Conservation (phyloP, 108 stramenopile species). For the Nitzschia sp. region DNA sequence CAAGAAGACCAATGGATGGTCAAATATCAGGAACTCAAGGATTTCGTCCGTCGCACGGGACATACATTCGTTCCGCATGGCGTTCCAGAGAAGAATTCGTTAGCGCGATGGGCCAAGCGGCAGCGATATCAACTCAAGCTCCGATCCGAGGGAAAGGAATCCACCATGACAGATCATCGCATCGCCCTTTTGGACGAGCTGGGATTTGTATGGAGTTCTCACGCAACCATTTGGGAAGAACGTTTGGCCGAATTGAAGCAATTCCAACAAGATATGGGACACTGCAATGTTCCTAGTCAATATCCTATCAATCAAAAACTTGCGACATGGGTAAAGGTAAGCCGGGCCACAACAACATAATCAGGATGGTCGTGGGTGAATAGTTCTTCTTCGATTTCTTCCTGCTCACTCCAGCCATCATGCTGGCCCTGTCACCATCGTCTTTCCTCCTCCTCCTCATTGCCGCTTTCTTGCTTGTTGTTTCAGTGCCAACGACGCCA, state of each 20-base stretch:
- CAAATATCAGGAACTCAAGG: not conserved
- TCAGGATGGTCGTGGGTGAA: too few species aligned
- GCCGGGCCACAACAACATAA: too few species aligned
- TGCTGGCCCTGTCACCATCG: too few species aligned
- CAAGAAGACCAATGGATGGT: slow-evolving; percentile 10
- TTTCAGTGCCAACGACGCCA: slow-evolving; percentile 17
- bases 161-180: slow-evolving; percentile 52
- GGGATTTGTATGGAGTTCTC: slow-evolving; percentile 51
- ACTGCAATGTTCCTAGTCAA: slow-evolving; percentile 25
- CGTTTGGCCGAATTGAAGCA: slow-evolving; percentile 21
- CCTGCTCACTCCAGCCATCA: too few species aligned
- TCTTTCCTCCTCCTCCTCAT: not conserved
- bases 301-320: slow-evolving; percentile 2
- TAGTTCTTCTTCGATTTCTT: too few species aligned
- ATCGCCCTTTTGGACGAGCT: slow-evolving; percentile 29
- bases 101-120: slow-evolving; percentile 44
- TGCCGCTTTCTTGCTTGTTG: not conserved
- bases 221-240: slow-evolving; percentile 27
- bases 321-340: slow-evolving; percentile 13
- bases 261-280: slow-evolving; percentile 13
- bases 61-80: not conserved
- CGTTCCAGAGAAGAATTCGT: not conserved
- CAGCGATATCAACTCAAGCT: slow-evolving; percentile 55
- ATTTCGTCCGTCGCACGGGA: not conserved
- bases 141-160: slow-evolving; percentile 26